Percentiles rank a stretch among this genome's conserved stretches.
Evolutionary conservation across 192 early-diverging fungal genomes (phyloP).

Genomic region (Linnemannia zychae): DNA sequence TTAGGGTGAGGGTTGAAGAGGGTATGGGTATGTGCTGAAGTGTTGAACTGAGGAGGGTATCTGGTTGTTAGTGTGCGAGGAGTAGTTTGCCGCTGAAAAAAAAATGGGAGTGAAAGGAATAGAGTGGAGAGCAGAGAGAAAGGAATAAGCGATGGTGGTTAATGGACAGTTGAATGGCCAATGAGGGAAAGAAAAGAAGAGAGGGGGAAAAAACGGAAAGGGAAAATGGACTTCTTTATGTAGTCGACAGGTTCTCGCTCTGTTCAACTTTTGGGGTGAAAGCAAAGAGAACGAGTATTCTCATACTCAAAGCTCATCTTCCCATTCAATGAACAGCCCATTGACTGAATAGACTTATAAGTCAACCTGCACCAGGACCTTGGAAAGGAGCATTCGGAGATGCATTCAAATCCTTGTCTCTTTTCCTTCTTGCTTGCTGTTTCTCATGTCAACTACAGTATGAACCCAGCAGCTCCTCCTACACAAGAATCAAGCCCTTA

Average conservation of each 20-base stretch:
- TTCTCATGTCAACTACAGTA: not conserved
- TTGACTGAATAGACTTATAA: not conserved
- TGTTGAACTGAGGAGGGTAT: not conserved
- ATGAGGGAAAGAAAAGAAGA: not conserved
- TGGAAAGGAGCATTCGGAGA: not conserved
- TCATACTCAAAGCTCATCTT: not conserved
- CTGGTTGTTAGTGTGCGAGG: not conserved
- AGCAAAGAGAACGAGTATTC: not conserved
- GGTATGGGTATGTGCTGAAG: not conserved
- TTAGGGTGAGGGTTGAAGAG: not conserved
- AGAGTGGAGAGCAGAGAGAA: not conserved
- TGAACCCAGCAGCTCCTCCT: not conserved
- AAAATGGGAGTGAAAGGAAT: not conserved
- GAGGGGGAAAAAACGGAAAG: not conserved
- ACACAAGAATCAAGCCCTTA: no score
- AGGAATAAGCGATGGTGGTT: not conserved
- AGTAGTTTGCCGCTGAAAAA: not conserved
- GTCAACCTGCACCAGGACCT: not conserved
- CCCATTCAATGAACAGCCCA: not conserved
- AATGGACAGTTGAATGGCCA: slow-evolving; percentile 9
- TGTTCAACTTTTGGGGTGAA: not conserved
- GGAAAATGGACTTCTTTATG: not conserved
- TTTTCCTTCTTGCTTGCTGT: not conserved
- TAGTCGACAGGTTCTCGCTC: not conserved
- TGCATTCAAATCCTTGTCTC: not conserved